Evolutionary conservation across 23 red algal species (phyloP).

Genomic region (Gracilaria vermiculophylla): DNA sequence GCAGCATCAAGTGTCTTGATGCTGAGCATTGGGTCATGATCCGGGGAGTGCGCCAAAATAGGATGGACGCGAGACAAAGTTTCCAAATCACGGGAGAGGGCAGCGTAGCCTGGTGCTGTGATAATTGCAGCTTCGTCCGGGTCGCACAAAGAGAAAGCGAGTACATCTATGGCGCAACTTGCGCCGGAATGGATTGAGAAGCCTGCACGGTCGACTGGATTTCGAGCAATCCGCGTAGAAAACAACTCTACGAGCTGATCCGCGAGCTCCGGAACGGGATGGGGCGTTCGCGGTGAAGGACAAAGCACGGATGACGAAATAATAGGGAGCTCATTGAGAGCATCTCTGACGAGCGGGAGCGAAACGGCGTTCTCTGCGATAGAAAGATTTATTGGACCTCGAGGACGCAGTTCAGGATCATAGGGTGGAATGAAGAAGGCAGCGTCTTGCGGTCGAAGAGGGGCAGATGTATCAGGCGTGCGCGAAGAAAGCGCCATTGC

Average conservation of each 20-base stretch:
- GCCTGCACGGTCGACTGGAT: slow-evolving; percentile 28
- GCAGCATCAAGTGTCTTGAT: slow-evolving; percentile 27
- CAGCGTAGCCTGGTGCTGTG: slow-evolving; percentile 73
- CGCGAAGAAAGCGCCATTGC: background rate
- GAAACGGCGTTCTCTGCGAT: slow-evolving; percentile 84
- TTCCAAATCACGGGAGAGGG: slow-evolving; percentile 64
- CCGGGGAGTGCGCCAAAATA: slow-evolving; percentile 28
- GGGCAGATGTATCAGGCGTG: too few relatives aligned
- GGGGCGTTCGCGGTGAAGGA: background rate
- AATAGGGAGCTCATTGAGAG: slow-evolving; percentile 29
- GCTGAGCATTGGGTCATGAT: background rate
- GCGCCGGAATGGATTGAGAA: slow-evolving; percentile 58
- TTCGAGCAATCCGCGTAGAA: slow-evolving; percentile 17
- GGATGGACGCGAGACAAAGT: slow-evolving; percentile 20
- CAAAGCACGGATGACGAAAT: slow-evolving; percentile 24
- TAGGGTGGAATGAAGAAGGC: background rate
- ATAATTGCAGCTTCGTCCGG: slow-evolving; percentile 68
- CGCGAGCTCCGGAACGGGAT: slow-evolving; percentile 19
- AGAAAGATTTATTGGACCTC: slow-evolving; percentile 71
- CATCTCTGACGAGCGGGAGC: slow-evolving; percentile 43
- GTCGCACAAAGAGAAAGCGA: slow-evolving; percentile 71
- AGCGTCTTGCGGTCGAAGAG: background rate
- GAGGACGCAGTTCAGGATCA: background rate
- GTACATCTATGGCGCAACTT: slow-evolving; percentile 54
- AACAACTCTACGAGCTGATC: slow-evolving; percentile 49